These are phyloP conservation scores for Trametes sp. DNA, from an alignment of 1,284 basidiomycete genomes.

Conservation along the genomic window DNA sequence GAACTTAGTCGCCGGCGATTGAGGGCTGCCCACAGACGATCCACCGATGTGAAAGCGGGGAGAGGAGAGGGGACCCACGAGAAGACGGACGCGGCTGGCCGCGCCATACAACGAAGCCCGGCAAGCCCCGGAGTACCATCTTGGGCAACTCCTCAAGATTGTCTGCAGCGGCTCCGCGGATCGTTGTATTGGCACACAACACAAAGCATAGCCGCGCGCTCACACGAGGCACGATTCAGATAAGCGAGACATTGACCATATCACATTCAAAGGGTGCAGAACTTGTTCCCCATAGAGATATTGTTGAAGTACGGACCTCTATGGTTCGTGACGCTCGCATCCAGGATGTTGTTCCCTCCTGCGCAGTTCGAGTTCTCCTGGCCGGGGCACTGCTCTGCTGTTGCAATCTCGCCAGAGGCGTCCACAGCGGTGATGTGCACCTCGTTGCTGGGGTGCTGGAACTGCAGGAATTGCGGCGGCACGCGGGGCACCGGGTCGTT, in stretches of 20 bases:
- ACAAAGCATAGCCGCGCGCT: not conserved
- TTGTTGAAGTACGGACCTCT: conserved; percentile 33
- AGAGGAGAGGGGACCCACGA: not conserved
- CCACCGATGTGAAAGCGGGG: conserved; percentile 5
- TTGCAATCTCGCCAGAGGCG: conserved; percentile 33
- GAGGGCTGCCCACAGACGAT: not conserved
- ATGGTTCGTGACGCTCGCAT: conserved; percentile 34
- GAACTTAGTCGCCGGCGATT: not conserved
- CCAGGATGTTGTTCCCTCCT: conserved; percentile 32
- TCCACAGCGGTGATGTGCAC: conserved; percentile 46
- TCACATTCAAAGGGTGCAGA: conserved; percentile 20
- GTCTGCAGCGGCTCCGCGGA: not conserved
- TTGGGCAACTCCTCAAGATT: not conserved
- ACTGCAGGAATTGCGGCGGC: conserved; percentile 44
- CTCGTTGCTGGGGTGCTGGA: conserved; percentile 45
- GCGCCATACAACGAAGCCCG: not conserved
- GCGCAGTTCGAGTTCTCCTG: conserved; percentile 42
- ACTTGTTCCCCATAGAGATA: conserved; percentile 27
- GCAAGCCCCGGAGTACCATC: not conserved
- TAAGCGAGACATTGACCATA: not conserved
- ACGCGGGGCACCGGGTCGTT: conserved; percentile 47
- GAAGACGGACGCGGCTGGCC: not conserved
- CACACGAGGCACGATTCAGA: not conserved
- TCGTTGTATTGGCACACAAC: not conserved
- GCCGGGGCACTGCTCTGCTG: conserved; percentile 37